These are phyloP conservation scores for Colletotrichum orchidophilum DNA, from an alignment of 2,329 filamentous ascomycete genomes.

Conservation along the genomic window DNA sequence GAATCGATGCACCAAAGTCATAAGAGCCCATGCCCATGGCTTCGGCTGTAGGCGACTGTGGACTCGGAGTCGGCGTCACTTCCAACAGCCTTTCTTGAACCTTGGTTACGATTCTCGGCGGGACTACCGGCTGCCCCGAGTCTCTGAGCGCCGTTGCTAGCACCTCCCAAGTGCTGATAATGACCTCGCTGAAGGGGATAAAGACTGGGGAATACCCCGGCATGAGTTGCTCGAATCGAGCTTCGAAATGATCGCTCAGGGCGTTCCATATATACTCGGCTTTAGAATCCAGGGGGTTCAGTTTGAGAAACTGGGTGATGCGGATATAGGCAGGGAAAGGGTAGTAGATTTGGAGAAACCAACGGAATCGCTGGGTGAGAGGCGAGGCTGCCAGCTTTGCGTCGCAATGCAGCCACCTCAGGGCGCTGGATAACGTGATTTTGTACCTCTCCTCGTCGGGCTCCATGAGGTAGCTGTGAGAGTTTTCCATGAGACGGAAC, in stretches of 20 bases:
- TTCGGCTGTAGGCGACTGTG: neutral
- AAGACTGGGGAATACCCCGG: neutral
- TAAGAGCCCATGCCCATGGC: neutral
- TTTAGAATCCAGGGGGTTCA: slow-evolving; percentile 40
- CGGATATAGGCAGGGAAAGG: slow-evolving; percentile 53
- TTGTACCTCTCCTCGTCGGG: neutral
- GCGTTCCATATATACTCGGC: slow-evolving; percentile 44
- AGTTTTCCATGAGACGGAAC: neutral
- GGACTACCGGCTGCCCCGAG: neutral
- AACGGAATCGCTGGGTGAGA: slow-evolving; percentile 45
- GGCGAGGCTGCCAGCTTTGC: neutral
- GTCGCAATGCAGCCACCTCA: neutral
- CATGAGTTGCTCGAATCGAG: neutral
- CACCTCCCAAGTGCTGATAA: neutral
- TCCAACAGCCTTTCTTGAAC: neutral
- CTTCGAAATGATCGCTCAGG: slow-evolving; percentile 41
- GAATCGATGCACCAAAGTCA: neutral
- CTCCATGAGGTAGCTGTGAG: neutral
- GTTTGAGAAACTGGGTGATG: slow-evolving; percentile 34
- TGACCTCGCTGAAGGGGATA: neutral
- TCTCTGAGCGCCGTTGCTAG: neutral
- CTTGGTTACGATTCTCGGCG: neutral
- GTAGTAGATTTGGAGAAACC: slow-evolving; percentile 49
- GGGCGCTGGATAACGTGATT: neutral
- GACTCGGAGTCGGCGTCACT: neutral